Percentiles rank a stretch among this genome's conserved stretches.
Evolutionary conservation across 2,329 filamentous ascomycete genomes (phyloP).

Genomic region (Epichloe festucae): DNA sequence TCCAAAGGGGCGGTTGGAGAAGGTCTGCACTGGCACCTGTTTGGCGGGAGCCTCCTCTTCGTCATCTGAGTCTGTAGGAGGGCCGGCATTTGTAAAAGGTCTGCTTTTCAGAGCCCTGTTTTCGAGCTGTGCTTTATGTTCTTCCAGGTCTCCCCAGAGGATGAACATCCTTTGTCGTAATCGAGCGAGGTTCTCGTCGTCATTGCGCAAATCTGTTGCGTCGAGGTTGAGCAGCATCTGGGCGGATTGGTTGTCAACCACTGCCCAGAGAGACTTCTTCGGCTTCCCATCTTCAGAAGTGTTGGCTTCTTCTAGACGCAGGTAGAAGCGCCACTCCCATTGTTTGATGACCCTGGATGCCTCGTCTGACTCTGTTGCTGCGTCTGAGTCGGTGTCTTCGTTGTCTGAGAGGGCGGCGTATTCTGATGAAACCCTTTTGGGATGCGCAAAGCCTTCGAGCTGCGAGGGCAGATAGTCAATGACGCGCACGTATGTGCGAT

Average conservation of each 20-base stretch:
- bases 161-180: slow-evolving; percentile 61
- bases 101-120: slow-evolving; percentile 1
- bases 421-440: slow-evolving; percentile 28
- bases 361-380: slow-evolving; percentile 11
- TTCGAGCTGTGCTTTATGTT: slow-evolving; percentile 36
- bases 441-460: slow-evolving; percentile 57
- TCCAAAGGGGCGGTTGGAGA: slow-evolving; percentile 47
- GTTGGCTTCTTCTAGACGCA: slow-evolving; percentile 57
- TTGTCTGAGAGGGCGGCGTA: slow-evolving; percentile 37
- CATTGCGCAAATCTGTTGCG: slow-evolving; percentile 41
- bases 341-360: slow-evolving; percentile 11
- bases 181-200: slow-evolving; percentile 31
- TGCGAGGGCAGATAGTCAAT: slow-evolving; percentile 64
- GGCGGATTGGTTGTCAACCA: slow-evolving; percentile 47
- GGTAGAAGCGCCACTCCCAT: slow-evolving; percentile 78
- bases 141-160: slow-evolving; percentile 79
- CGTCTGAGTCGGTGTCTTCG: slow-evolving; percentile 13
- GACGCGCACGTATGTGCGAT: slow-evolving; percentile 58
- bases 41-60: background rate
- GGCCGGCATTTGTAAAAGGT: background rate
- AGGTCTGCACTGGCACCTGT: slow-evolving; percentile 2
- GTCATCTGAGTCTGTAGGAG: slow-evolving; percentile 8
- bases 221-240: slow-evolving; percentile 36
- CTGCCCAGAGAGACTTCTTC: slow-evolving; percentile 47
- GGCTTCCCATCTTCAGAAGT: slow-evolving; percentile 11